These are phyloP conservation scores for Venturia aucupariae DNA, from an alignment of 2,329 filamentous ascomycete genomes.

Conservation along the genomic window DNA sequence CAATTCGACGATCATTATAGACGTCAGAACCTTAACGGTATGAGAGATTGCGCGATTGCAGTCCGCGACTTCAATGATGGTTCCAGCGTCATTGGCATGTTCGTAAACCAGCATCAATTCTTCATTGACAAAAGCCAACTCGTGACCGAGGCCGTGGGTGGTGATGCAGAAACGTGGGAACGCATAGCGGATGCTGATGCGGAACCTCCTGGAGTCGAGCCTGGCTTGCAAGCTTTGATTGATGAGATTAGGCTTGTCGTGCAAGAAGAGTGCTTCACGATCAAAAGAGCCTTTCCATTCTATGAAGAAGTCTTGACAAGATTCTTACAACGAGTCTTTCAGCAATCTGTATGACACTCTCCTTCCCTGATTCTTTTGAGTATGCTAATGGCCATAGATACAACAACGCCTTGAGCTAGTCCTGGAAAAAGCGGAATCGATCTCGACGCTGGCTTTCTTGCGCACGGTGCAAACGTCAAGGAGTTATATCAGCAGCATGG, in stretches of 20 bases:
- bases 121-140: slow-evolving; percentile 95
- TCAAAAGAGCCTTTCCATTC: slow-evolving; percentile 91
- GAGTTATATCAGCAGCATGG: slow-evolving; percentile 74
- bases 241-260: slow-evolving; percentile 94
- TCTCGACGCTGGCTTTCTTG: slow-evolving; percentile 86
- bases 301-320: slow-evolving; percentile 89
- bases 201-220: slow-evolving; percentile 83
- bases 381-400: slow-evolving; percentile 39
- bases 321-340: slow-evolving; percentile 92
- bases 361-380: neutral
- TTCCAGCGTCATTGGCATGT: slow-evolving; percentile 86
- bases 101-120: slow-evolving; percentile 98
- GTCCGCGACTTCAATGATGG: slow-evolving; percentile 94
- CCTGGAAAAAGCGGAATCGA: slow-evolving; percentile 82
- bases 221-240: slow-evolving; percentile 80
- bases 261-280: slow-evolving; percentile 94
- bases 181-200: slow-evolving; percentile 88
- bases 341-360: slow-evolving; percentile 55
- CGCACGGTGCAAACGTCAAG: slow-evolving; percentile 84
- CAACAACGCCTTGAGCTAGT: slow-evolving; percentile 95
- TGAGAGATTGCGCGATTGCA: slow-evolving; percentile 93
- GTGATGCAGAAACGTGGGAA: slow-evolving; percentile 72
- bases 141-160: slow-evolving; percentile 72
- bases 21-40: slow-evolving; percentile 90
- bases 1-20: slow-evolving; percentile 98